phyloP scores from a whole-genome alignment of 1,139 yeast species.

The Saccharomyces uvarum region DNA sequence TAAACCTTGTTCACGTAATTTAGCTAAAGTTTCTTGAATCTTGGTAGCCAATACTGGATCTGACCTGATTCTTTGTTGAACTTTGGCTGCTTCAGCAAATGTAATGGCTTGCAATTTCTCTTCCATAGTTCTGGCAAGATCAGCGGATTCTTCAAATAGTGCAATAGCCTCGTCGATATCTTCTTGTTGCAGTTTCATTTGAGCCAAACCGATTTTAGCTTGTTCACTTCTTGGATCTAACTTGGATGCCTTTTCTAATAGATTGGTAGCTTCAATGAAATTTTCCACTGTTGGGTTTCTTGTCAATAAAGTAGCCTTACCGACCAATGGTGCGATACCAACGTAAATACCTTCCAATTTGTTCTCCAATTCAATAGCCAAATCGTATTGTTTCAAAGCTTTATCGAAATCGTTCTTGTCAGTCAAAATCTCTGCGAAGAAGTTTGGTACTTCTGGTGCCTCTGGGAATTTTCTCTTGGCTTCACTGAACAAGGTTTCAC shows the following conservation, averaged over 20 bases:
- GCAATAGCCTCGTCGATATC: conserved; percentile 73
- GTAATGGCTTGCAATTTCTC: conserved; percentile 90
- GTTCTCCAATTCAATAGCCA: conserved; percentile 74
- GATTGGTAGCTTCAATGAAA: conserved; percentile 54
- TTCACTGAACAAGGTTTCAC: conserved; percentile 62
- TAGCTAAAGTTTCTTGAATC: conserved; percentile 38
- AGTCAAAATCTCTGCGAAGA: conserved; percentile 87
- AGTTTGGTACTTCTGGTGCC: conserved; percentile 87
- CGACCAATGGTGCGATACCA: conserved; percentile 85
- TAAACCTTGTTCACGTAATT: conserved; percentile 20
- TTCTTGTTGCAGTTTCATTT: conserved; percentile 77
- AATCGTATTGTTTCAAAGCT: conserved; percentile 80
- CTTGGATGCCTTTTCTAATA: conserved; percentile 70
- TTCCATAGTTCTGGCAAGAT: conserved; percentile 71
- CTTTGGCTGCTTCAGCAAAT: conserved; percentile 84
- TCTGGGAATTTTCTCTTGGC: conserved; percentile 77
- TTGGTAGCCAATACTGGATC: conserved; percentile 52
- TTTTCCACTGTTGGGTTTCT: conserved; percentile 48
- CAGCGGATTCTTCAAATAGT: conserved; percentile 75
- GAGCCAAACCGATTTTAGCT: conserved; percentile 86
- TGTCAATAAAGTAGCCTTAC: conserved; percentile 72
- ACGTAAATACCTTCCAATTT: conserved; percentile 43
- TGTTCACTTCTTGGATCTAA: conserved; percentile 83
- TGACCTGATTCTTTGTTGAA: conserved; percentile 63
- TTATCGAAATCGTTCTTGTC: conserved; percentile 67